Base-by-base conservation (phyloP, 2,329 filamentous ascomycete species). In the Cephalotrichum gorgonifer region DNA sequence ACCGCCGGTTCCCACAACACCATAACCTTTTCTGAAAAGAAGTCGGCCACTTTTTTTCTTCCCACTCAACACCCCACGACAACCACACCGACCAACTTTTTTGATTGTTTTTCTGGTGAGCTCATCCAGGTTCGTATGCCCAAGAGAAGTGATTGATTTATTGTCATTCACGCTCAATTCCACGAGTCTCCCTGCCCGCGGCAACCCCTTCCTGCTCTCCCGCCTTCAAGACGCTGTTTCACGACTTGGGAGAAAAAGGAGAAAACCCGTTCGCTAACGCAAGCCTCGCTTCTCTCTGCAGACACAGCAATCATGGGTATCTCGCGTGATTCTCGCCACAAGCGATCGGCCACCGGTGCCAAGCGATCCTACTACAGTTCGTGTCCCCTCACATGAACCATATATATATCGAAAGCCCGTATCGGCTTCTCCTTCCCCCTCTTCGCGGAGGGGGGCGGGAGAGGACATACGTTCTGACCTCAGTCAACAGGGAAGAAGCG, bases 241-340 rank as follows among this genome's bases (percentile, higher is more conserved):
- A 20, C 17, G 35, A 20, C 27, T 30, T 12, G 33, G 15, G 20
- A 38, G 20, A 17, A 17, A 38, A 38, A n/a, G 31, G 23, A 35
- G 17, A 17, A 20, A 33, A 17, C 28, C 47, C 20, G 11, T 15
- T 30, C 23, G 49, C 41, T 47, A 43, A 31, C 52, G 42, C 20
- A 44, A 43, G 38, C 53, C 57, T 59, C 56, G 64, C 54, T 9
- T 55, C 44, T 52, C 59, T 50, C 59, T 64, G 58, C 71, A 84
- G 78, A 78, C 77, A 78, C 76, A 76, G 83, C 83, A 86, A 87
- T 84, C 78, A 91, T 91, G 86, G 87, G 93, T 98, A 97, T 98
- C 80, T 96, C 91, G 77, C 88, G 93, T 80, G 91, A 97, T 79
- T 95, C 89, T 74, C 89, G 93, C 80, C 93, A 98, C 85, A 98